Base-by-base conservation (phyloP, 2,329 filamentous ascomycete genomes). In the Fusarium mundagurra region DNA sequence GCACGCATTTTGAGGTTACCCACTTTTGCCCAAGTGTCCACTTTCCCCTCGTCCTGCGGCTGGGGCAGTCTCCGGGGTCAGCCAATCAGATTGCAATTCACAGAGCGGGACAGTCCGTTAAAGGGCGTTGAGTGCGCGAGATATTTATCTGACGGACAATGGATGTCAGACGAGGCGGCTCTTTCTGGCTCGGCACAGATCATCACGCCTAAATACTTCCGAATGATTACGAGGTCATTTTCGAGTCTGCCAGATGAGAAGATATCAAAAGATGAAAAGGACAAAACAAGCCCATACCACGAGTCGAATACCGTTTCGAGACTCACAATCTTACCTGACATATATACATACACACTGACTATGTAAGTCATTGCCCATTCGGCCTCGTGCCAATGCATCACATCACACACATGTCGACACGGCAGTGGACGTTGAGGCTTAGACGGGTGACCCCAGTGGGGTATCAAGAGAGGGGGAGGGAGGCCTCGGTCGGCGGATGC, bases 31-130 rank as follows among this genome's bases (percentile, higher is more conserved):
- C 34, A 54, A 54, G 33, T 67, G 41, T 45, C 75, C 75, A 76
- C 72, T 77, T 77, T 77, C 76, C 76, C 76, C 76, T 78, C 76
- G 72, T 78, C 69, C 44, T 68, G 75, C 73, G 68, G 75, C 71
- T 77, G 73, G 75, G 71, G 62, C 67, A 67, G 43, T 67, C 61
- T 69, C 53, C n/a, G 68, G 68, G 67, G 68, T 66, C 24, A 47
- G n/a, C 71, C 71, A 74, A 61, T 69, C 20, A 61, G 31, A 36
- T n/a, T n/a, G 41, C 16, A 29, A 14, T 18, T 36, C 20, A 24
- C 24, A 31, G 36, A 47, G 60, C 71, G 71, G 71, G 71, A 68
- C 71, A 60, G 71, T 73, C 71, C 71, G 57, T 36, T 41, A 31
- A 50, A 68, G 33, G 39, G 59, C 45, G 71, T 64, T 74, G 71